Conservation (phyloP, 257 asterid species). For the Voacanga thouarsii region DNA sequence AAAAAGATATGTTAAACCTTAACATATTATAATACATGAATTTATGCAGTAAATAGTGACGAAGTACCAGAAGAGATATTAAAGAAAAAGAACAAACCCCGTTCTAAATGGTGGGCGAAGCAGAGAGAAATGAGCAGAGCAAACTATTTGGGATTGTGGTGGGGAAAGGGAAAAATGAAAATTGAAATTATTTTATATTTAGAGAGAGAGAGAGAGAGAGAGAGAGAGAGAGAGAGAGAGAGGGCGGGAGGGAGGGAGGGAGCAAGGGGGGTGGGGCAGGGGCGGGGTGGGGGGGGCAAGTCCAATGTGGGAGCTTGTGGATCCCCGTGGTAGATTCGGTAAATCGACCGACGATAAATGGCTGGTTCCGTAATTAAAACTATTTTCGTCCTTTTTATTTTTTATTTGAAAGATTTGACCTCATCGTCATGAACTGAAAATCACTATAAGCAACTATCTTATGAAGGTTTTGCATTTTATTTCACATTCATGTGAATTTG, state of each 20-base stretch:
- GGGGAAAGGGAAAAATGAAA: neutral
- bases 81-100: neutral
- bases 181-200: neutral
- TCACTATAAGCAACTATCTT: too few species aligned
- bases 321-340: neutral
- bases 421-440: too few species aligned
- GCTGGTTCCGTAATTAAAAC: too few species aligned
- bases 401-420: too few species aligned
- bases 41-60: neutral
- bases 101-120: neutral
- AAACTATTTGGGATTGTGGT: neutral
- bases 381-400: too few species aligned
- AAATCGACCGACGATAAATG: too few species aligned
- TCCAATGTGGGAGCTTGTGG: neutral
- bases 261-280: neutral
- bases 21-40: neutral
- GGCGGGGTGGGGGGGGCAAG: neutral
- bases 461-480: too few species aligned
- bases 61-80: neutral
- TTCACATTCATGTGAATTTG: too few species aligned
- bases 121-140: neutral
- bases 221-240: neutral
- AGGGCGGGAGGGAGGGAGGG: neutral
- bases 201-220: neutral
- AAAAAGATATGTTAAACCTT: neutral